Conservation (phyloP, 2,329 filamentous ascomycete species). For the Didymella segeticola region DNA sequence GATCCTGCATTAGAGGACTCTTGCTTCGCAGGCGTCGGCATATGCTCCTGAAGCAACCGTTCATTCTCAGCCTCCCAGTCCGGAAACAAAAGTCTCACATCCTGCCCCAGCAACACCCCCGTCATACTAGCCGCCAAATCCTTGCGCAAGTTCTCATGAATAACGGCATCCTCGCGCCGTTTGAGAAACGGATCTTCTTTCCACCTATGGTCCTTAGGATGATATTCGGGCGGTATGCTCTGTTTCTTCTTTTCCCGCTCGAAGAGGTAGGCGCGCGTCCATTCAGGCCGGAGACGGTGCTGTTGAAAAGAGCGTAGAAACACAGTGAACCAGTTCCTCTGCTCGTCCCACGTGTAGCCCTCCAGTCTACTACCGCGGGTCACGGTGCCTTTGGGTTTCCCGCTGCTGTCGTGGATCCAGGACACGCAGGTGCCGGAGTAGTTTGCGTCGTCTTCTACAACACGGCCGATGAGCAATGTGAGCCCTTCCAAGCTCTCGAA, state of each 20-base stretch:
- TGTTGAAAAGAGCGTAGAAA: slow-evolving; percentile 11
- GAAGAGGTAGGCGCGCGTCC: not conserved
- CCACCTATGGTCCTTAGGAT: slow-evolving; percentile 3
- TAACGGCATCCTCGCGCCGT: not conserved
- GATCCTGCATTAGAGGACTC: no score
- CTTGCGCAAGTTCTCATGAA: not conserved
- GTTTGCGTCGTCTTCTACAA: slow-evolving; percentile 5
- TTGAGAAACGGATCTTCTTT: not conserved
- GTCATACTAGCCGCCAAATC: slow-evolving; percentile 6
- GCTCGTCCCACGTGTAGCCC: not conserved
- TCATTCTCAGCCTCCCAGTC: slow-evolving; percentile 8
- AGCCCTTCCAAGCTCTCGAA: slow-evolving; percentile 6
- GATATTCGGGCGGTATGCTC: not conserved
- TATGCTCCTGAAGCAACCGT: not conserved
- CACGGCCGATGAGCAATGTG: not conserved
- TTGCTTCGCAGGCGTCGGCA: no score
- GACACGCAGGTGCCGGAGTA: slow-evolving; percentile 1
- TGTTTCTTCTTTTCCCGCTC: not conserved
- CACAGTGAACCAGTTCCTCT: not conserved
- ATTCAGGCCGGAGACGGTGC: not conserved
- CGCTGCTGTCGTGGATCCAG: not conserved
- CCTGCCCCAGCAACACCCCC: not conserved
- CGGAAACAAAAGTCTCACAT: not conserved
- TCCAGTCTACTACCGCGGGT: slow-evolving; percentile 5
- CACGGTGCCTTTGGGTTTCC: not conserved